Evolutionary conservation across 1,139 yeast species (phyloP), one percentile per base, ranked within the genome.

Genomic region (Sugiyamaella neomexicana): DNA sequence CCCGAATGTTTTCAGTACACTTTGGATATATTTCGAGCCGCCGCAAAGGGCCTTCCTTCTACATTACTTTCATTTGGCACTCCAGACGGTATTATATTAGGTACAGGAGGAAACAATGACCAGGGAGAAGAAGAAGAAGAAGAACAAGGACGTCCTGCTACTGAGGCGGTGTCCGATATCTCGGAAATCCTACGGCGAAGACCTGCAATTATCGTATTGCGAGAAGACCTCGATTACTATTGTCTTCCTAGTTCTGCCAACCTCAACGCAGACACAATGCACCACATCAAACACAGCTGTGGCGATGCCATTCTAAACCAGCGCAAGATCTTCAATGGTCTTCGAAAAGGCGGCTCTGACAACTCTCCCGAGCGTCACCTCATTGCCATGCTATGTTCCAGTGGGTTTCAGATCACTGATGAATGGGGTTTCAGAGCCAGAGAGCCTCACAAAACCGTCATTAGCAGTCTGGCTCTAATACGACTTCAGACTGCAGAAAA

Each of bases 361-460:
- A 97, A 95, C 2, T 86, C 96, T 6, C 98, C 99, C 0, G 99
- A 95, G 69, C 93, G 87, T 68, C 98, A 93, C 71, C 76, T 95
- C 52, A 81, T 89, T 72, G 97, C 90, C 60, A 95, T 95, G 99
- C 79, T 95, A 53, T 90, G 97, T 65, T 79, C 95, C 0, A 85
- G 96, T 0, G 99, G 99, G 0, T 89, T 91, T 62, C 72, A 76
- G 4, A 73, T 80, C 7, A 76, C 77, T 31, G 91, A 89, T 43
- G 67, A 69, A 20, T 95, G 99, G 99, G 97, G 97, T 2, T 85
- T 83, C 67, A 77, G 99, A 59, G 82, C 87, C 8, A 77, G 86
- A 60, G 98, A 91, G 68, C 95, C 96, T 0, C 82, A 83, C 55
- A 87, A 88, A 67, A 87, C 98, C 15, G 93, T 90, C 20, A 80